Evolutionary conservation across 164 flowering plant genomes (phyloP).

Genomic region (Stephania yunnanensis): DNA sequence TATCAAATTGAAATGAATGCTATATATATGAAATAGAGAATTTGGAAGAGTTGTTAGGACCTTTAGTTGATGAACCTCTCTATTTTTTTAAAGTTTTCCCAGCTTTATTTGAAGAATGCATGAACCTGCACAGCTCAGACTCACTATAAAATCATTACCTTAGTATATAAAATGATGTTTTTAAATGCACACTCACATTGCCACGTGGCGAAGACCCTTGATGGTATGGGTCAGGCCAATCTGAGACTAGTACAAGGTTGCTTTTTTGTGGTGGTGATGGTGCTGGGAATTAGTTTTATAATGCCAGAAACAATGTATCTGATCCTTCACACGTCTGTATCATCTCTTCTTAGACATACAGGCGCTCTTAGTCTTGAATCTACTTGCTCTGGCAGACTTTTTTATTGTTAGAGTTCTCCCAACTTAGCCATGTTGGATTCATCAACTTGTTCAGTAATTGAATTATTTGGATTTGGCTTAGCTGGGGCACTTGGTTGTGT

Average conservation of each 20-base stretch:
- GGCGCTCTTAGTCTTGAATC: background rate
- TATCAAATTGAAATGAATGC: background rate
- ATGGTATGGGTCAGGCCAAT: background rate
- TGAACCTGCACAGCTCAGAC: background rate
- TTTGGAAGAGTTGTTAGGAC: background rate
- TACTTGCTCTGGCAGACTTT: background rate
- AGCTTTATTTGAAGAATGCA: background rate
- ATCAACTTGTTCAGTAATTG: background rate
- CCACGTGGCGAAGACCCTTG: background rate
- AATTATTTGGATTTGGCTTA: background rate
- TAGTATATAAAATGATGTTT: background rate
- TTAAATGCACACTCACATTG: background rate
- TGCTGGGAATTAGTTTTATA: conserved; percentile 1
- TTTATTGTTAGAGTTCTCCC: background rate
- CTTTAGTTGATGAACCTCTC: background rate
- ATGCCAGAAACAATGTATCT: conserved; percentile 1
- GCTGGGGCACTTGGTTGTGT: background rate
- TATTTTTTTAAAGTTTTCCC: background rate
- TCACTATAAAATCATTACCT: background rate
- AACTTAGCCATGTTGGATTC: background rate
- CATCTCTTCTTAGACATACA: background rate
- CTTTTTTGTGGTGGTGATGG: background rate
- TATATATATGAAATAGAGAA: background rate
- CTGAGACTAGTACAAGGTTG: background rate
- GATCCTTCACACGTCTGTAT: background rate